A percentile compares a stretch with the other conserved stretches of the same genome.
phyloP scores from a whole-genome alignment of 2,329 filamentous ascomycete species.

The Aspergillus fischeri region DNA sequence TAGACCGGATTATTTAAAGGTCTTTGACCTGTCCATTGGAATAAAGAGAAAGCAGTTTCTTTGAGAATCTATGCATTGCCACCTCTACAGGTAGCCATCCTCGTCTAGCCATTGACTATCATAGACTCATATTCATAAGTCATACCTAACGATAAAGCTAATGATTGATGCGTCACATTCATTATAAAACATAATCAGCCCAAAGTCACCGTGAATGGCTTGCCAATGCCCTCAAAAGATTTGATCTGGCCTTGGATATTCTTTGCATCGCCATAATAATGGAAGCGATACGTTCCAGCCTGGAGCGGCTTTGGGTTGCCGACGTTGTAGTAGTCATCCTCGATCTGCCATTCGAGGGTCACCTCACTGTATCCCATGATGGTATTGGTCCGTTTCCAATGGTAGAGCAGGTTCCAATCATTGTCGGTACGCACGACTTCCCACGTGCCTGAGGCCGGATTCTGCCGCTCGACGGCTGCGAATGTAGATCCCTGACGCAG shows the following conservation, averaged over 20 bases:
- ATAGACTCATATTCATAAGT: neutral
- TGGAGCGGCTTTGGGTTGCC: slow-evolving; percentile 31
- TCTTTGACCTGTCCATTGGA: neutral
- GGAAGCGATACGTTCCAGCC: slow-evolving; percentile 68
- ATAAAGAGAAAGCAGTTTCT: neutral
- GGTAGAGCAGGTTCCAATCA: slow-evolving; percentile 80
- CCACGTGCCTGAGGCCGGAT: slow-evolving; percentile 53
- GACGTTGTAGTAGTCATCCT: slow-evolving; percentile 47
- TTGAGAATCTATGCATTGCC: neutral
- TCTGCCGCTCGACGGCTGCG: slow-evolving; percentile 66
- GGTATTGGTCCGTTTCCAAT: slow-evolving; percentile 70
- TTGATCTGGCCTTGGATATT: slow-evolving; percentile 56
- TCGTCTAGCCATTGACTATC: neutral
- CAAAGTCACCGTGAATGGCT: slow-evolving; percentile 35
- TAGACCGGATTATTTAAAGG: neutral
- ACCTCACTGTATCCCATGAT: slow-evolving; percentile 74
- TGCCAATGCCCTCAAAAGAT: slow-evolving; percentile 66
- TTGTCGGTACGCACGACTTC: slow-evolving; percentile 63
- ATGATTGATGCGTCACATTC: neutral
- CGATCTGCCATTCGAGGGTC: slow-evolving; percentile 74
- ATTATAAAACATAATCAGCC: neutral
- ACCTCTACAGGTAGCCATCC: neutral
- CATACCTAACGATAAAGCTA: neutral
- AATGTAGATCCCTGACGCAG: slow-evolving; percentile 74
- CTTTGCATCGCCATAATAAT: slow-evolving; percentile 84